Percentiles rank a stretch among this genome's conserved stretches.
phyloP scores from a whole-genome alignment of 768 basidiomycete species.

The Naganishia kalamii region DNA sequence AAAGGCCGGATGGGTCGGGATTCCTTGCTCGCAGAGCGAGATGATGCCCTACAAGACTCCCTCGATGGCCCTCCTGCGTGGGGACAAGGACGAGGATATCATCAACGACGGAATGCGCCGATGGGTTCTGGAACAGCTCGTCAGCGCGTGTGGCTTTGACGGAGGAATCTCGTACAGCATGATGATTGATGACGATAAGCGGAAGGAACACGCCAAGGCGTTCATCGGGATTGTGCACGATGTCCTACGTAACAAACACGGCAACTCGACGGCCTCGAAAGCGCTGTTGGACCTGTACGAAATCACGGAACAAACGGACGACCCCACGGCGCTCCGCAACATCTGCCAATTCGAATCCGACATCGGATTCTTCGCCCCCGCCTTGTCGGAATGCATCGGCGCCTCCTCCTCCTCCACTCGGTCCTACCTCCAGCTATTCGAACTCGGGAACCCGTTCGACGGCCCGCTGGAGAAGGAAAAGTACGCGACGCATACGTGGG shows the following conservation, averaged over 20 bases:
- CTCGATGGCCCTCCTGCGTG: constrained; percentile 17
- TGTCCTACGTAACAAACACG: neutral
- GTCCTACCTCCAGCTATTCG: constrained; percentile 4
- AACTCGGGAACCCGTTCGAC: constrained; percentile 14
- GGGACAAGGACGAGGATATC: constrained; percentile 2
- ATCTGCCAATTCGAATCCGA: constrained; percentile 20
- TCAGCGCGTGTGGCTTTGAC: constrained; percentile 12
- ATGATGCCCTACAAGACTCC: constrained; percentile 20
- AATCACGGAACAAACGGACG: neutral
- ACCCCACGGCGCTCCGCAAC: neutral
- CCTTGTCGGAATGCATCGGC: constrained; percentile 6
- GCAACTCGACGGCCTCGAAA: neutral
- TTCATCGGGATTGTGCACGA: neutral
- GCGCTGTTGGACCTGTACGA: constrained; percentile 5
- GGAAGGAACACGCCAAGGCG: constrained; percentile 8
- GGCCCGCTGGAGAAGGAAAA: neutral
- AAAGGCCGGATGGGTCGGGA: constrained; percentile 8
- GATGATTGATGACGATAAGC: neutral
- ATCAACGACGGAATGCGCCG: neutral
- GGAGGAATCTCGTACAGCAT: constrained; percentile 18
- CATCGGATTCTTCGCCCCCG: constrained; percentile 14
- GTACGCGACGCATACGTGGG: constrained; percentile 20
- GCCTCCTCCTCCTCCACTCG: neutral
- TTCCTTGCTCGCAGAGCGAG: constrained; percentile 10
- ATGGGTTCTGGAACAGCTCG: constrained; percentile 16